Conservation (phyloP, 768 basidiomycete species). For the Tylopilus subfusipes region DNA sequence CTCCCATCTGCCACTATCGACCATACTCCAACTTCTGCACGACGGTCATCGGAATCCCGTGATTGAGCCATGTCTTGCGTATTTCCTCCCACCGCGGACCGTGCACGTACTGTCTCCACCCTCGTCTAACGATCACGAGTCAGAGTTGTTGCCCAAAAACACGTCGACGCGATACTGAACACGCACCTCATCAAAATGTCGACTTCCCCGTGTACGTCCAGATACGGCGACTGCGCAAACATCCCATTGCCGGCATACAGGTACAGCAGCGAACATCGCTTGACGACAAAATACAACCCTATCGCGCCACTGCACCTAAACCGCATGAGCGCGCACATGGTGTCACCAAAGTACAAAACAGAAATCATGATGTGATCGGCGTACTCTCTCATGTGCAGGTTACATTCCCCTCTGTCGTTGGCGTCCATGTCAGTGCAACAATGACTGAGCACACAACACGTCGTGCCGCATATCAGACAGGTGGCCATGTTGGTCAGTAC, state of each 20-base stretch:
- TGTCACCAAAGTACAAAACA: neutral
- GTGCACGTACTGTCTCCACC: slow-evolving; percentile 85
- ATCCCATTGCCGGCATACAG: slow-evolving; percentile 88
- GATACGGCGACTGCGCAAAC: slow-evolving; percentile 83
- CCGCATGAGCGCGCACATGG: too few relatives aligned
- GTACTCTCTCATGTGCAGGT: slow-evolving; percentile 91
- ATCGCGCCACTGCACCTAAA: slow-evolving; percentile 84
- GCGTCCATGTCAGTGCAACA: slow-evolving; percentile 75
- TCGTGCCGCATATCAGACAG: slow-evolving; percentile 85
- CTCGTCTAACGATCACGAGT: slow-evolving; percentile 62
- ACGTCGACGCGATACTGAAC: too few relatives aligned
- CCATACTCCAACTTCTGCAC: slow-evolving; percentile 81
- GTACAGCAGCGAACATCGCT: slow-evolving; percentile 86
- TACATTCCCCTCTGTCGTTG: slow-evolving; percentile 79
- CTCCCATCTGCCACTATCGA: slow-evolving; percentile 94
- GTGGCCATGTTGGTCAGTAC: slow-evolving; percentile 85
- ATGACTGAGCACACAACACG: slow-evolving; percentile 86
- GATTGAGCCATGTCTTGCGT: slow-evolving; percentile 85
- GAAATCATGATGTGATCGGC: neutral
- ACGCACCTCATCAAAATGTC: slow-evolving; percentile 89
- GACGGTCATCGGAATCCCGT: slow-evolving; percentile 85
- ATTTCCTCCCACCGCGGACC: slow-evolving; percentile 86
- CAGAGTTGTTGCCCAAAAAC: too few relatives aligned
- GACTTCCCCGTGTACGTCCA: slow-evolving; percentile 92
- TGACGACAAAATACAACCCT: slow-evolving; percentile 88